Conservation (phyloP, 2,329 filamentous ascomycete genomes). For the Ascosphaera pollenicola region DNA sequence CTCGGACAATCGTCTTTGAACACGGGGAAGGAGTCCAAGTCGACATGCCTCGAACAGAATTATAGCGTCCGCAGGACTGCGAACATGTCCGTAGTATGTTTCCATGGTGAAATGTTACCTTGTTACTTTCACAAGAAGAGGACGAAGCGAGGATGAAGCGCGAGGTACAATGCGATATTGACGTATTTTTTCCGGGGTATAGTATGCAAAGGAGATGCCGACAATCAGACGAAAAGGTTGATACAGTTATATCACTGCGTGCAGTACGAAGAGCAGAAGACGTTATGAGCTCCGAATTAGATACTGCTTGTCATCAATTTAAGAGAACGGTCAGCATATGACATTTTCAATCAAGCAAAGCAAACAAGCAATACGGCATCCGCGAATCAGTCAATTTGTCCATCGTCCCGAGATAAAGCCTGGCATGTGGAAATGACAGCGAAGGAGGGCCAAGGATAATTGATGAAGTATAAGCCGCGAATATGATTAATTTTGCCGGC, state of each 20-base stretch:
- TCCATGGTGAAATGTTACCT: constrained; percentile 42
- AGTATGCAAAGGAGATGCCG: no score
- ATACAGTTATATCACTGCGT: no score
- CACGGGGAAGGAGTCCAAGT: constrained; percentile 67
- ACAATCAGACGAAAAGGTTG: no score
- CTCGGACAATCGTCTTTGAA: constrained; percentile 81
- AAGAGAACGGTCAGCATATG: background rate
- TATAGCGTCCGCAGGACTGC: constrained; percentile 90
- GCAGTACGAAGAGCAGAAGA: background rate
- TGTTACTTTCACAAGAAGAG: background rate
- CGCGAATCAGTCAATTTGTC: background rate
- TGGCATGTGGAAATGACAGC: background rate
- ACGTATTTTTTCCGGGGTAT: background rate
- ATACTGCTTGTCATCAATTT: background rate
- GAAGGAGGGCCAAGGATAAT: no score
- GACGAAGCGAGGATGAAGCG: background rate
- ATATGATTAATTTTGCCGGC: no score
- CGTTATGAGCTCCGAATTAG: background rate
- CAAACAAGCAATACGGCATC: background rate
- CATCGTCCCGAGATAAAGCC: background rate
- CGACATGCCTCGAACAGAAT: constrained; percentile 96
- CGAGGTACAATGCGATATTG: no score
- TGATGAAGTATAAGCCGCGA: no score
- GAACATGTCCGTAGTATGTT: constrained; percentile 86
- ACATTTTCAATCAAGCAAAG: background rate